Conservation (phyloP, 768 basidiomycete species). For the Podaxis sp. region DNA sequence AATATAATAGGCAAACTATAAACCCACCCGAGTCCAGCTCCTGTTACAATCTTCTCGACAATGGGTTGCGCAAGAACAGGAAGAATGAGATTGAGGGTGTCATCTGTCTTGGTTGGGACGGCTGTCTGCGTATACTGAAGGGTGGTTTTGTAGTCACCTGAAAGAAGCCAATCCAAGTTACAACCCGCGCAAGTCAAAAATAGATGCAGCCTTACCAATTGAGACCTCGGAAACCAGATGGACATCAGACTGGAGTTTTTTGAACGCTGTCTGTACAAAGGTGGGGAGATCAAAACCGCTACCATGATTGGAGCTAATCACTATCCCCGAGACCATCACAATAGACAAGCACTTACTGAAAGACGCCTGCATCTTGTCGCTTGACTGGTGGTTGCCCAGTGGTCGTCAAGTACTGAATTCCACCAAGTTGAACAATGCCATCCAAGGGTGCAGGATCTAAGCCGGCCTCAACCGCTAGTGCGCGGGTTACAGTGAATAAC, state of each 20-base stretch:
- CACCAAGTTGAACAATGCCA: constrained; percentile 64
- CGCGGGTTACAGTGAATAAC: constrained; percentile 73
- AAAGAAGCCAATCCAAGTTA: not conserved
- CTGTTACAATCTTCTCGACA: constrained; percentile 68
- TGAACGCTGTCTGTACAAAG: constrained; percentile 68
- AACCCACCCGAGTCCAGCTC: constrained; percentile 47
- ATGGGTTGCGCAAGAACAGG: constrained; percentile 73
- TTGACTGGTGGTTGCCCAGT: constrained; percentile 28
- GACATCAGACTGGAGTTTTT: constrained; percentile 61
- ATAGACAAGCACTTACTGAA: constrained; percentile 40
- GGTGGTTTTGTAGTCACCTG: constrained; percentile 66
- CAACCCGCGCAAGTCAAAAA: not conserved
- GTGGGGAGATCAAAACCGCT: constrained; percentile 64
- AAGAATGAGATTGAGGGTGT: constrained; percentile 60
- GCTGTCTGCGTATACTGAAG: constrained; percentile 58
- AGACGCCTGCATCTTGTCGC: constrained; percentile 45
- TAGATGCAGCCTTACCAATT: constrained; percentile 44
- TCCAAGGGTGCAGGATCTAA: constrained; percentile 62
- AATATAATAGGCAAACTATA: not conserved
- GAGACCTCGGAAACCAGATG: constrained; percentile 51
- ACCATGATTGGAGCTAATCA: not conserved
- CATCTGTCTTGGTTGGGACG: constrained; percentile 61
- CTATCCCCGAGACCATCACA: not conserved
- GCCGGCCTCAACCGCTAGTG: constrained; percentile 63
- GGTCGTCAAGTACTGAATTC: constrained; percentile 55